These are phyloP conservation scores for Neurospora intermedia DNA, from an alignment of 495 filamentous ascomycete genomes.

Conservation along the genomic window DNA sequence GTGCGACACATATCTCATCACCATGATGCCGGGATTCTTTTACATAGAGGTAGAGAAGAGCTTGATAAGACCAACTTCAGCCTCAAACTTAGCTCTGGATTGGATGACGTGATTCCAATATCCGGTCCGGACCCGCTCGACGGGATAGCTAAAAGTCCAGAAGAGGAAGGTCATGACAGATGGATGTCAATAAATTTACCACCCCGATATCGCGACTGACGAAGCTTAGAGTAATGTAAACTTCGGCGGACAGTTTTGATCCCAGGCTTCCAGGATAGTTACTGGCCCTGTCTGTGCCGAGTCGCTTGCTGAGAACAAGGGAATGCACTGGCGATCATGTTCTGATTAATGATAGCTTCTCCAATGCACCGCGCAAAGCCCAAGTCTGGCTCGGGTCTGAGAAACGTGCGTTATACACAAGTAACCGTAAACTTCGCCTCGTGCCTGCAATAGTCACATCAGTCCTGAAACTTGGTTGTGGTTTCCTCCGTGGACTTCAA, in stretches of 20 bases:
- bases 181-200: not conserved
- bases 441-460: not conserved
- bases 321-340: not conserved
- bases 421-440: not conserved
- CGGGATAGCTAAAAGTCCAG: not conserved
- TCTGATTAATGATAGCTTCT: not conserved
- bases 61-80: not conserved
- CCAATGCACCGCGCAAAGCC: not conserved
- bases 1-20: not conserved
- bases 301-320: not conserved
- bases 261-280: not conserved
- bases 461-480: not conserved
- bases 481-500: not conserved
- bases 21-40: not conserved
- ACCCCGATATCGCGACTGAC: not conserved
- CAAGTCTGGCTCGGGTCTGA: not conserved
- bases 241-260: not conserved
- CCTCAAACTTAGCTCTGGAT: not conserved
- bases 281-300: not conserved
- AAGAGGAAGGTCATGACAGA: not conserved
- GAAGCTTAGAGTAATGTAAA: not conserved
- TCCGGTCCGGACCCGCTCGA: not conserved
- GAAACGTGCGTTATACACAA: not conserved
- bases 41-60: not conserved
- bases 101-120: not conserved